These are phyloP conservation scores for Musa itinerans DNA, from an alignment of 176 grass and related monocot genomes.

Conservation along the genomic window DNA sequence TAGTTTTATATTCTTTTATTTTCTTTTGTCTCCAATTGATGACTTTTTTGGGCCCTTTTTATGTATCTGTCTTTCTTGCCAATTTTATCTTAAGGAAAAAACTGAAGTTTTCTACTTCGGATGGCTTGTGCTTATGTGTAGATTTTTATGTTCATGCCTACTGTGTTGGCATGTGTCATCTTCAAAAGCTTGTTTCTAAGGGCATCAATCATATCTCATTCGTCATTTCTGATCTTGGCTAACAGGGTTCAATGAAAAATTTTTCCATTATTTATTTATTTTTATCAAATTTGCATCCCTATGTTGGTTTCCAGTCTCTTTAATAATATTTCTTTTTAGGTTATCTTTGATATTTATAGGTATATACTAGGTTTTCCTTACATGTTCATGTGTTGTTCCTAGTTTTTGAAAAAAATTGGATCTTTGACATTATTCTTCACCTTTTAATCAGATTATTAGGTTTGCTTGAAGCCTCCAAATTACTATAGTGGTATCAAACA, in stretches of 20 bases:
- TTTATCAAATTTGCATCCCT: neutral
- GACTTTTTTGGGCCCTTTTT: neutral
- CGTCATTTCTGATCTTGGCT: neutral
- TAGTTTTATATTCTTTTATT: neutral
- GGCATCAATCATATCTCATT: neutral
- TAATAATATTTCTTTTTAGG: neutral
- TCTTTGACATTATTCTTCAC: neutral
- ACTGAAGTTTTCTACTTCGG: neutral
- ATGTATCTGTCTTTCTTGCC: no score
- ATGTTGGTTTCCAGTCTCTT: neutral
- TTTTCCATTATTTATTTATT: no score
- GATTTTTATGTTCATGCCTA: neutral
- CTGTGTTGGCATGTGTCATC: neutral
- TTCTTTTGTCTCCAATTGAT: neutral
- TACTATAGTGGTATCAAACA: neutral
- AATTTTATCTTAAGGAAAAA: no score
- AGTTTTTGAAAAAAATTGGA: neutral
- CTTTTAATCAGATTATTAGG: neutral
- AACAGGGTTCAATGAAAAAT: no score
- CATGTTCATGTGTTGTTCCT: neutral
- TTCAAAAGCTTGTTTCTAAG: neutral
- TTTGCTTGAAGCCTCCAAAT: neutral
- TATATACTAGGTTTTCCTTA: neutral
- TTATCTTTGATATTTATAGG: neutral
- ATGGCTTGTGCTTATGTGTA: neutral